phyloP scores from a whole-genome alignment of 2,329 filamentous ascomycete genomes.

The Alternaria sp. region DNA sequence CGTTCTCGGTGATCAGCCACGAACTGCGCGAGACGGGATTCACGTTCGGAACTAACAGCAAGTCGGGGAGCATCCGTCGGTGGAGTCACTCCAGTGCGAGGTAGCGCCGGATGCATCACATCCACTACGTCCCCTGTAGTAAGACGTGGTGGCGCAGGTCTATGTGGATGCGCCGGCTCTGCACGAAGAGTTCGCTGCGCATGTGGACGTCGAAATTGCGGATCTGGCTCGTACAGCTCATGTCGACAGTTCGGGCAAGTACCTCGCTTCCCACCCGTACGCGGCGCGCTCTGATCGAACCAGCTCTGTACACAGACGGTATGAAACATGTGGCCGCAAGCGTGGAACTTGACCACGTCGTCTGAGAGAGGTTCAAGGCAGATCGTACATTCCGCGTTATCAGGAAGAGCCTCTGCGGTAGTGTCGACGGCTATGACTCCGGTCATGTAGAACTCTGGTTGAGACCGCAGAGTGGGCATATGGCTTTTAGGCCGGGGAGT shows the following conservation, averaged over 20 bases:
- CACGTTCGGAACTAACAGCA: neutral
- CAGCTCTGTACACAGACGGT: constrained; percentile 3
- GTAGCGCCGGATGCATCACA: too few relatives aligned
- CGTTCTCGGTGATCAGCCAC: neutral
- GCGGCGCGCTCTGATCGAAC: neutral
- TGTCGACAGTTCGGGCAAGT: constrained; percentile 8
- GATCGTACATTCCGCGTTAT: neutral
- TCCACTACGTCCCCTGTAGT: too few relatives aligned
- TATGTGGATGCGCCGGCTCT: too few relatives aligned
- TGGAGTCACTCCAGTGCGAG: neutral
- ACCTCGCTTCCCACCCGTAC: neutral
- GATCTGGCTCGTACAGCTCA: constrained; percentile 3
- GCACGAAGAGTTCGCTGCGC: too few relatives aligned
- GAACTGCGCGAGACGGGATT: neutral
- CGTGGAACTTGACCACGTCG: constrained; percentile 2
- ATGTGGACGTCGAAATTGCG: neutral
- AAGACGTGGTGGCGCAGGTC: too few relatives aligned
- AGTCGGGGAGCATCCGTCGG: neutral
- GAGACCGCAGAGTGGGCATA: constrained; percentile 6
- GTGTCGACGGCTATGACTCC: neutral
- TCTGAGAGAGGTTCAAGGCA: neutral
- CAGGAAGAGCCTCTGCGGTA: neutral
- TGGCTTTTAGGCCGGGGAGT: neutral
- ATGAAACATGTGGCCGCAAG: constrained; percentile 8
- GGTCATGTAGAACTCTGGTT: constrained; percentile 13